These are phyloP conservation scores for Claviceps lovelessii DNA, from an alignment of 2,329 filamentous ascomycete genomes.

Conservation along the genomic window DNA sequence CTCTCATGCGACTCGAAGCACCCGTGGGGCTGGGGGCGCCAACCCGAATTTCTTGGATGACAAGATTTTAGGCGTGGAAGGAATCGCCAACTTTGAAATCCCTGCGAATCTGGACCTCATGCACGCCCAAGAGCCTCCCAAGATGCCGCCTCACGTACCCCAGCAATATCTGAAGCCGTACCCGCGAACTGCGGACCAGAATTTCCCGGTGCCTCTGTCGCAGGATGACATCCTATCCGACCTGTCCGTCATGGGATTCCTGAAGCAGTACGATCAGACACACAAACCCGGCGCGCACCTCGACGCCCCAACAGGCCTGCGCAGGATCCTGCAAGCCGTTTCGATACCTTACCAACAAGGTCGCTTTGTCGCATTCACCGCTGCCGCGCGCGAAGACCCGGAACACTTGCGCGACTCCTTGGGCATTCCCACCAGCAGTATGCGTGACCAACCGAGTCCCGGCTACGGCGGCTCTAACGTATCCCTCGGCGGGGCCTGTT, in stretches of 20 bases:
- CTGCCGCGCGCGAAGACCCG: conserved; percentile 30
- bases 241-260: conserved; percentile 42
- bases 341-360: conserved; percentile 32
- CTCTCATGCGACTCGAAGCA: conserved; percentile 51
- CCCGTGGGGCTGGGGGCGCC: conserved; percentile 30
- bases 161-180: conserved; percentile 46
- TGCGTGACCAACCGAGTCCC: conserved; percentile 27
- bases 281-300: conserved; percentile 42
- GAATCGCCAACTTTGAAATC: conserved; percentile 43
- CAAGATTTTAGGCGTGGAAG: conserved; percentile 45
- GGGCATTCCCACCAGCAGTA: conserved; percentile 29
- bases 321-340: conserved; percentile 41
- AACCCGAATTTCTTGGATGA: conserved; percentile 43
- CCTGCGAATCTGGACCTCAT: conserved; percentile 44
- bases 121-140: conserved; percentile 38
- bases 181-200: conserved; percentile 38
- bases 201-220: conserved; percentile 37
- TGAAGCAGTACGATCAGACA: conserved; percentile 39
- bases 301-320: conserved; percentile 37
- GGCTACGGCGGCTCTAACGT: conserved; percentile 10
- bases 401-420: conserved; percentile 36
- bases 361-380: conserved; percentile 34
- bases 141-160: conserved; percentile 42
- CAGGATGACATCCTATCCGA: conserved; percentile 40
- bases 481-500: conserved; percentile 15